Percentiles rank a stretch among this genome's conserved stretches.
Conservation (phyloP, 2,329 filamentous ascomycete genomes). For the Sporothrix mexicana region DNA sequence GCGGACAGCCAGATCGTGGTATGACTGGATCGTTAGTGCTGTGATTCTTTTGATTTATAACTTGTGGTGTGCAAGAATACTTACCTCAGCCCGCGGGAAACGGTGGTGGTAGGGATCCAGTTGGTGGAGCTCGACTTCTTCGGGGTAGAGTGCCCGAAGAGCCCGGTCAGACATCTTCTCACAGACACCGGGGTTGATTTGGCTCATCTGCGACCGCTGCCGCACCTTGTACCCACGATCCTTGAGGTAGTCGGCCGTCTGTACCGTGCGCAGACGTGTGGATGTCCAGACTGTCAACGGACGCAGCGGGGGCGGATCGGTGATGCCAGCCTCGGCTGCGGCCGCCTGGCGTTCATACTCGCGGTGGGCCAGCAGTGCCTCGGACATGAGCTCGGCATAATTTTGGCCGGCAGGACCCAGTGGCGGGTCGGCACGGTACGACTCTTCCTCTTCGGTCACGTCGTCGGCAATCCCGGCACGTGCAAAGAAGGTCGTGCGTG, state of each 20-base stretch:
- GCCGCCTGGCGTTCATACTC: slow-evolving; percentile 76
- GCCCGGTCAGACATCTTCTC: slow-evolving; percentile 87
- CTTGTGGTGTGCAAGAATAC: slow-evolving; percentile 32
- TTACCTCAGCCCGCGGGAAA: slow-evolving; percentile 90
- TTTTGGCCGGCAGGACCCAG: slow-evolving; percentile 79
- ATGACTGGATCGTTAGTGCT: slow-evolving; percentile 66
- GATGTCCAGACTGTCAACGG: slow-evolving; percentile 94
- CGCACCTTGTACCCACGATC: slow-evolving; percentile 82
- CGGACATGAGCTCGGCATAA: slow-evolving; percentile 86
- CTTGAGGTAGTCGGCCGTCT: slow-evolving; percentile 84
- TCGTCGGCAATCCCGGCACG: slow-evolving; percentile 86
- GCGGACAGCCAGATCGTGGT: slow-evolving; percentile 96
- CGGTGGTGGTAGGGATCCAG: slow-evolving; percentile 95
- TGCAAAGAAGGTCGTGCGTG: slow-evolving; percentile 89
- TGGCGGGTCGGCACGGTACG: slow-evolving; percentile 87
- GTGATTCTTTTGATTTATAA: not conserved
- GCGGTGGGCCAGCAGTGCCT: slow-evolving; percentile 80
- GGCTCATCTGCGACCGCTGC: slow-evolving; percentile 94
- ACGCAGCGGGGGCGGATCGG: slow-evolving; percentile 63
- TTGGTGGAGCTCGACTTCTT: slow-evolving; percentile 92
- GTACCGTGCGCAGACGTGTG: slow-evolving; percentile 84
- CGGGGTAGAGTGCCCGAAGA: slow-evolving; percentile 82
- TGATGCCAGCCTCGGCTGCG: slow-evolving; percentile 70
- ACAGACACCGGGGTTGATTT: slow-evolving; percentile 94
- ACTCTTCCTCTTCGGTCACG: slow-evolving; percentile 83